phyloP scores from a whole-genome alignment of 148 eudicot genomes.

The Arctostaphylos glauca region DNA sequence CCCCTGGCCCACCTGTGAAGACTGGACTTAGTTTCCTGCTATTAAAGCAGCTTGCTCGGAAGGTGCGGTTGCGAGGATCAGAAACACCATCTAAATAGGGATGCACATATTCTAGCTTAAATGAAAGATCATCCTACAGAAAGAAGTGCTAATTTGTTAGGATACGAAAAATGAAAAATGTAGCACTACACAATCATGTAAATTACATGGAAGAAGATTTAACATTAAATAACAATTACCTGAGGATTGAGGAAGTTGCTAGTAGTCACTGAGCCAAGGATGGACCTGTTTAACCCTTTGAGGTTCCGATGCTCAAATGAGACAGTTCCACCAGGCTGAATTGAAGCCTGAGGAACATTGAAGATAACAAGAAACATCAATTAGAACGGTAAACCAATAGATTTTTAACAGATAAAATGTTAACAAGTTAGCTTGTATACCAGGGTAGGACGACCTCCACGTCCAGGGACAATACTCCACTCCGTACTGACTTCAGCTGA shows the following conservation, averaged over 20 bases:
- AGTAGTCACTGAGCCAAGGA: constrained; percentile 89
- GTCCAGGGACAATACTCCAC: constrained; percentile 97
- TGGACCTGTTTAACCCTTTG: constrained; percentile 80
- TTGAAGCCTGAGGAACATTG: constrained; percentile 66
- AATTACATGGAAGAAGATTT: not conserved
- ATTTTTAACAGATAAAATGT: not conserved
- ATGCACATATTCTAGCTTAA: constrained; percentile 94
- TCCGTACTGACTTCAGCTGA: constrained; percentile 97
- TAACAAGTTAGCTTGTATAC: constrained; percentile 34
- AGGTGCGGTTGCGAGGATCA: constrained; percentile 72
- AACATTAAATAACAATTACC: constrained; percentile 38
- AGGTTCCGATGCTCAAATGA: constrained; percentile 93
- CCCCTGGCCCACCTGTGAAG: constrained; percentile 95
- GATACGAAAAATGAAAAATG: not conserved
- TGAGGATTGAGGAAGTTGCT: constrained; percentile 95
- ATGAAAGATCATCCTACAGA: constrained; percentile 90
- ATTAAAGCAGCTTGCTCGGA: constrained; percentile 78
- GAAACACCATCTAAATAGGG: constrained; percentile 84
- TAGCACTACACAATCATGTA: not conserved
- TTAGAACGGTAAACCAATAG: not conserved
- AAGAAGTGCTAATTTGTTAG: constrained; percentile 7
- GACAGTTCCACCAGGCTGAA: constrained; percentile 94
- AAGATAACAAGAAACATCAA: not conserved
- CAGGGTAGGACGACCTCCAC: constrained; percentile 90
- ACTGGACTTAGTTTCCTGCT: constrained; percentile 94